Base-by-base conservation (phyloP, 192 early-diverging fungal genomes). In the Phycomyces nitens region DNA sequence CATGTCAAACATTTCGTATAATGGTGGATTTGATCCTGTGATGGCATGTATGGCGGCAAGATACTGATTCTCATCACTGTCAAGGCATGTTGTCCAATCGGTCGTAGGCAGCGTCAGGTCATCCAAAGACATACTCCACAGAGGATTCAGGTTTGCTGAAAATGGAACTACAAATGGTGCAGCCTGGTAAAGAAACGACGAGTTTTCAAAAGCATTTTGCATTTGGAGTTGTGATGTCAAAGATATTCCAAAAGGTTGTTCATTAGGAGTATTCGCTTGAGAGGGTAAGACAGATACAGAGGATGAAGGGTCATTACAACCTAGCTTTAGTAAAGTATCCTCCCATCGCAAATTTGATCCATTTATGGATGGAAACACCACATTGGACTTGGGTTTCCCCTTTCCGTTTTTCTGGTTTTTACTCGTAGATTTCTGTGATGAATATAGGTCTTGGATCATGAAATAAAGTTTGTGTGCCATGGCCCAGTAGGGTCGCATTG, bases 381-480 rank as follows among this genome's bases (percentile, higher is more conserved):
- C 2, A 23, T 21, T 23, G 38, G 22, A 11, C 16, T 43, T 23
- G 40, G 44, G 16, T 39, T 49, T 5, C 20, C 2, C 15, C 49
- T 49, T 21, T 47, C 20, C 5, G 15, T 50, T 27, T 39, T 20
- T 14, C 49, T 60, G 42, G 0, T 47, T 2, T 18, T 47, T 47
- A 11, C 44, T 47, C 2, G 18, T 6, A 6, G 2, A 11, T 47
- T 14, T 18, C 3, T 47, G 44, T 47, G 51, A 27, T 51, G 60
- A 73, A 55, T 78, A 81, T 14, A 81, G 50, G 58, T 80, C 79
- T 11, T 76, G 70, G 21, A 77, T 65, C 53, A 80, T 77, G 24
- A 77, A 77, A 53, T 74, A 80, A 40, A 84, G 66, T 59, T 77
- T 79, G 20, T 73, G 73, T 12, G 79, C 77, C 65, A 79, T 81